Percentiles rank a stretch among this genome's conserved stretches.
phyloP scores from a whole-genome alignment of 2,329 filamentous ascomycete genomes.

The Pyricularia pennisetigena region DNA sequence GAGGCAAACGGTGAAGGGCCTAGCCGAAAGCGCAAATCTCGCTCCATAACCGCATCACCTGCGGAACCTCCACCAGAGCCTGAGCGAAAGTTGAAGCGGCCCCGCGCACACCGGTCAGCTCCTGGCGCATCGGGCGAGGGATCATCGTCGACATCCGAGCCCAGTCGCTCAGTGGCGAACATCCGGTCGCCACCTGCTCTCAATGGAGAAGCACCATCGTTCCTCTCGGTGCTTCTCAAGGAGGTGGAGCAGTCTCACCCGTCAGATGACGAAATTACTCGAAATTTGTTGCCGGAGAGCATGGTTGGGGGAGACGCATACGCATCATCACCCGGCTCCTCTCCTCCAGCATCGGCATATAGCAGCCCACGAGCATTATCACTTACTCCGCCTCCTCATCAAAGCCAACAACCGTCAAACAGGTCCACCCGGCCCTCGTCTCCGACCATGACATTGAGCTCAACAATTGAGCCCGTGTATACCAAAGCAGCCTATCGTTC shows the following conservation, averaged over 20 bases:
- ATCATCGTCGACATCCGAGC: slow-evolving; percentile 23
- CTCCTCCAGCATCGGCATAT: slow-evolving; percentile 55
- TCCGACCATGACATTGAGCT: slow-evolving; percentile 52
- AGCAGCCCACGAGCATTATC: slow-evolving; percentile 60
- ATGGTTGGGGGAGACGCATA: slow-evolving; percentile 22
- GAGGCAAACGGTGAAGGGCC: slow-evolving; percentile 46
- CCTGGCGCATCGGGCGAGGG: slow-evolving; percentile 34
- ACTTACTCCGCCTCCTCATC: slow-evolving; percentile 57
- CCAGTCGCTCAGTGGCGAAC: not conserved
- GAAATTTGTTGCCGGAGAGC: slow-evolving; percentile 25
- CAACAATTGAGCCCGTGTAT: slow-evolving; percentile 62
- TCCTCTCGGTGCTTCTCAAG: slow-evolving; percentile 76
- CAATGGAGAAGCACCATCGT: slow-evolving; percentile 54
- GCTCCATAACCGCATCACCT: slow-evolving; percentile 63
- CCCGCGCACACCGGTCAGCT: slow-evolving; percentile 60
- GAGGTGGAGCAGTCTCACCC: slow-evolving; percentile 66
- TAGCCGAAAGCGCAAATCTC: slow-evolving; percentile 50
- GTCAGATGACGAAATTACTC: slow-evolving; percentile 46
- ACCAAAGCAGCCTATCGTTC: slow-evolving; percentile 68
- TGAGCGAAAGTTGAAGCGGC: slow-evolving; percentile 78
- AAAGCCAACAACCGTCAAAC: not conserved
- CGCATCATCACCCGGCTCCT: slow-evolving; percentile 33
- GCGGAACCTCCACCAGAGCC: slow-evolving; percentile 58
- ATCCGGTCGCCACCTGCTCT: slow-evolving; percentile 19
- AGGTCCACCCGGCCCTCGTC: slow-evolving; percentile 51